Evolutionary conservation across 2,329 filamentous ascomycete species (phyloP), one percentile per base, ranked within the genome.

Genomic region (Colletotrichum sp.): DNA sequence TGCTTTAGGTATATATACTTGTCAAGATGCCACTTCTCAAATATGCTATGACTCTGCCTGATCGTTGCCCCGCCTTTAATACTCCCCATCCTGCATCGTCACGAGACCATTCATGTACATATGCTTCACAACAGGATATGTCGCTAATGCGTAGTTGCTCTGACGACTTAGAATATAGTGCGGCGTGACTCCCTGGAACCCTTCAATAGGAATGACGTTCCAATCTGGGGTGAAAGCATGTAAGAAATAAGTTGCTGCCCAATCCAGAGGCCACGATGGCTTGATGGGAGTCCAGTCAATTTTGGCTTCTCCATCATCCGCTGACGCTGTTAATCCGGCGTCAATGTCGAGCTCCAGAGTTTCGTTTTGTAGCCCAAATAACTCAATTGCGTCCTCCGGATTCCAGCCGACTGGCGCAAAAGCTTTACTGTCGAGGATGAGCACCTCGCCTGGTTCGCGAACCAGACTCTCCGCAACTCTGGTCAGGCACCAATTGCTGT

Each of bases 401-500:
- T 52, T 52, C 44, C 44, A 52, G 2, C 44, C 44, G 0, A 52
- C 44, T 8, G 44, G 44, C 44, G 44, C 44, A 21, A 52, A 52
- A 52, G 44, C 44, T 18, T 52, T 52, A 2, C 44, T 52, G 44
- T 52, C 44, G n/a, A 52, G 44, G 44, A 52, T 52, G 12, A 52
- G 44, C 44, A 52, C 44, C 44, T 52, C 44, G 44, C 44, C 4
- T 24, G 44, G 44, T 21, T 52, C 44, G 6, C 44, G 44, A 52
- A 52, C 44, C 12, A 52, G 44, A 24, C 44, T 24, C 44, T 52
- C 44, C 44, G 44, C 44, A 52, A 52, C 44, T 52, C 12, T 52
- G 44, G 44, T 52, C 7, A 52, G 44, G 7, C 44, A 52, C 44
- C 44, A 52, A 52, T 83, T 81, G 74, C 79, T 80, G 64, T 82